Base-by-base conservation (phyloP, 495 filamentous ascomycete genomes). In the Glutinoglossum americanum region DNA sequence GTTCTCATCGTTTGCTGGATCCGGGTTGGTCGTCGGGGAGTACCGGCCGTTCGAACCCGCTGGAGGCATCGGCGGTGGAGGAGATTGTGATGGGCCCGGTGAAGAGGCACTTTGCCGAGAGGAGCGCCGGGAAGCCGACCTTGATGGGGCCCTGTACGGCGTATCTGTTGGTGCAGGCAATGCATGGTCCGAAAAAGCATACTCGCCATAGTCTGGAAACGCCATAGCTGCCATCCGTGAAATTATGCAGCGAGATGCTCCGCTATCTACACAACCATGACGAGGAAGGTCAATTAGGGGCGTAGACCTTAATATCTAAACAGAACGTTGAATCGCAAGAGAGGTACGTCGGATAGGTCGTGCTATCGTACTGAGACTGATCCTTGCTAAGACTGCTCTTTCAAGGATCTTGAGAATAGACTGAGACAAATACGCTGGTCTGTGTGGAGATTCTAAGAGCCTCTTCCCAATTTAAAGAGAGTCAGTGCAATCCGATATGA, bases 151-250 rank as follows among this genome's bases (percentile, higher is more conserved):
- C 61, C 80, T 73, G 60, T 80, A 83, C 7, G 82, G 80, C 17
- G 80, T 82, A 44, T 80, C 78, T 23, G 76, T 72, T 21, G 84
- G 83, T 49, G 81, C 79, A 32, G 86, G 82, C 33, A 89, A 70
- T 25, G 74, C 65, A 35, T 68, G 66, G 59, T 68, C 71, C 51
- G 74, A 68, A 62, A 72, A 69, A 60, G 62, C 70, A 64, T 73
- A 68, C 67, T 79, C 76, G 58, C 77, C 72, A 56, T n/a, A 53
- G 19, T 53, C 49, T 30, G 23, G 49, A 30, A 53, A 32, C 28
- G 51, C 45, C 32, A 57, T 41, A n/a, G n/a, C 11, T 53, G 25
- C 28, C 19, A 56, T 56, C 9, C 25, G 25, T 56, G n/a, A 21
- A 10, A 32, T 56, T 7, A 17, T 56, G 54, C 19, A 56, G 26